These are phyloP conservation scores for Aureobasidium sp. DNA, from an alignment of 2,329 filamentous ascomycete genomes.

Conservation along the genomic window DNA sequence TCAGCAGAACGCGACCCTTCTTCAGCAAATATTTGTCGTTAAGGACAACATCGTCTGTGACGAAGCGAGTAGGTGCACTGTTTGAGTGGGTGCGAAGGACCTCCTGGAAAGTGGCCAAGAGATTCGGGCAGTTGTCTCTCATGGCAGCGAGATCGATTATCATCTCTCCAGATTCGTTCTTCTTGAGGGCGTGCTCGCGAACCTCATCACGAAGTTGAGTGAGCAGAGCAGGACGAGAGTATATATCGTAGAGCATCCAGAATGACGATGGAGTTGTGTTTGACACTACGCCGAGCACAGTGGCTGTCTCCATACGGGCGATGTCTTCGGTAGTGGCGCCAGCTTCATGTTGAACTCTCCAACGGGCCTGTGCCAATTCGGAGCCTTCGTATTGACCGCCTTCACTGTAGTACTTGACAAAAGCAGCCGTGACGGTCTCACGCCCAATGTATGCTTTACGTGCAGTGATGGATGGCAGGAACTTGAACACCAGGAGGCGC, in stretches of 20 bases:
- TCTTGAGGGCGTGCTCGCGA: conserved; percentile 17
- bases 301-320: conserved; percentile 27
- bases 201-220: conserved; percentile 31
- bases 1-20: conserved; percentile 38
- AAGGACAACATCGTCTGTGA: conserved; percentile 38
- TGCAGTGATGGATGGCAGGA: conserved; percentile 32
- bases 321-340: conserved; percentile 23
- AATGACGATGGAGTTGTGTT: conserved; percentile 36
- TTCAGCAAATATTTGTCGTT: conserved; percentile 36
- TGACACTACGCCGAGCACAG: conserved; percentile 28
- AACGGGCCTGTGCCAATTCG: conserved; percentile 24
- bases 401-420: conserved; percentile 26
- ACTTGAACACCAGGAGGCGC: conserved; percentile 15
- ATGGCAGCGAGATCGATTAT: conserved; percentile 31
- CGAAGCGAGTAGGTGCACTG: conserved; percentile 33
- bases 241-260: conserved; percentile 35
- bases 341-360: conserved; percentile 14
- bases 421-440: conserved; percentile 24
- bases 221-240: conserved; percentile 30
- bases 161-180: conserved; percentile 26
- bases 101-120: conserved; percentile 34
- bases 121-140: conserved; percentile 30
- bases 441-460: conserved; percentile 34
- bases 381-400: conserved; percentile 22
- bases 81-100: conserved; percentile 38